Evolutionary conservation across 208 protist genomes (phyloP).

Genomic region (Willaertia magna): DNA sequence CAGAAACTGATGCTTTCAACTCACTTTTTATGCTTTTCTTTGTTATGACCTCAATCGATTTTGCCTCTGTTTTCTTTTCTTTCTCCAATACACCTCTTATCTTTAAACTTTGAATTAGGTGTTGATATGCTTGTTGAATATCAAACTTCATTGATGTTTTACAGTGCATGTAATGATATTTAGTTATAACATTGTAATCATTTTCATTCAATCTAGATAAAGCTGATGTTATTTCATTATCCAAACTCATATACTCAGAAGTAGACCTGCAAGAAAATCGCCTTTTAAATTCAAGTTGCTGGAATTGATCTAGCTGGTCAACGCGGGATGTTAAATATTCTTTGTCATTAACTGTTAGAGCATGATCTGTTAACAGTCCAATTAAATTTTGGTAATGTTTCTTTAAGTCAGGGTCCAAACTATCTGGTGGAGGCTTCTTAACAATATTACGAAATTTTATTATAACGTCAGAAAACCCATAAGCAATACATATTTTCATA

Average conservation of each 20-base stretch:
- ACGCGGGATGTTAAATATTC: not conserved
- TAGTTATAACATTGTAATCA: not conserved
- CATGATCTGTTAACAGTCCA: not conserved
- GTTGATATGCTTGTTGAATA: not conserved
- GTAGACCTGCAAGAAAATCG: not conserved
- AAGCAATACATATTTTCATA: not conserved
- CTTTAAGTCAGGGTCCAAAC: not conserved
- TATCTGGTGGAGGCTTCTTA: not conserved
- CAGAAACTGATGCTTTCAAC: not conserved
- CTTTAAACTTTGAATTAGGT: not conserved
- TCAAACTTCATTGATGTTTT: not conserved
- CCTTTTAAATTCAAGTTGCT: not conserved
- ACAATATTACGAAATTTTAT: not conserved
- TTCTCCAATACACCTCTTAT: not conserved
- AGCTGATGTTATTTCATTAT: not conserved
- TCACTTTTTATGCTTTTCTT: not conserved
- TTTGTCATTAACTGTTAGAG: not conserved
- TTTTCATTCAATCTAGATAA: not conserved
- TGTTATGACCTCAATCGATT: not conserved
- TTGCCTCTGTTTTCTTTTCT: not conserved
- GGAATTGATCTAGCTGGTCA: not conserved
- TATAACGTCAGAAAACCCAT: not conserved
- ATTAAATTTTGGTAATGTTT: not conserved
- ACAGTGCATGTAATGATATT: not conserved
- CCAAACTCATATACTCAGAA: not conserved